Percentiles rank a stretch among this genome's conserved stretches.
Evolutionary conservation across 352 stramenopile genomes (phyloP).

Genomic region (Phytopythium ostracodes): DNA sequence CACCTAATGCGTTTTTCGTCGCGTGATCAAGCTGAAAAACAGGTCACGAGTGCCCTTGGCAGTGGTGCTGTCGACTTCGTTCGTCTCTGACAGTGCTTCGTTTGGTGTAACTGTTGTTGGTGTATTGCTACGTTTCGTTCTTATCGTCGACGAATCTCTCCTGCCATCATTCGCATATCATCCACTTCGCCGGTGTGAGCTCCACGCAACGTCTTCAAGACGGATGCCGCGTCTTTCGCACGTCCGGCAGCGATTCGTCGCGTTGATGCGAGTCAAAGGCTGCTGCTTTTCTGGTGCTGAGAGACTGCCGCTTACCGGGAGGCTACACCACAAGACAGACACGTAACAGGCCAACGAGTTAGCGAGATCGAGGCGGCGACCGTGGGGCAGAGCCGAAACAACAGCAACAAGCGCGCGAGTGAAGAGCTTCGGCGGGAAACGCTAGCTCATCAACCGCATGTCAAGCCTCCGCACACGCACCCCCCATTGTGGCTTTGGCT

Average conservation of each 20-base stretch:
- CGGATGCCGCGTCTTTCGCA: not conserved
- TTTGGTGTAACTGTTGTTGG: not conserved
- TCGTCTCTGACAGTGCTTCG: not conserved
- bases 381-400: not conserved
- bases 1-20: too few species aligned
- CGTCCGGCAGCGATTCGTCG: not conserved
- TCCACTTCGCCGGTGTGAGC: not conserved
- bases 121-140: not conserved
- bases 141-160: not conserved
- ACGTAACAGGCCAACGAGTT: not conserved
- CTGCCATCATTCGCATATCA: not conserved
- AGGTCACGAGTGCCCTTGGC: too few species aligned
- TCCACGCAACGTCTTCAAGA: not conserved
- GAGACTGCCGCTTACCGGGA: not conserved
- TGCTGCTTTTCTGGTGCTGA: not conserved
- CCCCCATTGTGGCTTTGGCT: constrained; percentile 7
- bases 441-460: not conserved
- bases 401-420: constrained; percentile 4
- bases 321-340: not conserved
- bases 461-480: constrained; percentile 7
- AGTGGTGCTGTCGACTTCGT: too few species aligned
- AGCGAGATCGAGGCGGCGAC: not conserved
- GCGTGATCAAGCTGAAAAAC: too few species aligned
- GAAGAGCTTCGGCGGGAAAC: not conserved
- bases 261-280: not conserved